Evolutionary conservation across 192 early-diverging fungal genomes (phyloP).

Genomic region (Helicostylum pulchrum): DNA sequence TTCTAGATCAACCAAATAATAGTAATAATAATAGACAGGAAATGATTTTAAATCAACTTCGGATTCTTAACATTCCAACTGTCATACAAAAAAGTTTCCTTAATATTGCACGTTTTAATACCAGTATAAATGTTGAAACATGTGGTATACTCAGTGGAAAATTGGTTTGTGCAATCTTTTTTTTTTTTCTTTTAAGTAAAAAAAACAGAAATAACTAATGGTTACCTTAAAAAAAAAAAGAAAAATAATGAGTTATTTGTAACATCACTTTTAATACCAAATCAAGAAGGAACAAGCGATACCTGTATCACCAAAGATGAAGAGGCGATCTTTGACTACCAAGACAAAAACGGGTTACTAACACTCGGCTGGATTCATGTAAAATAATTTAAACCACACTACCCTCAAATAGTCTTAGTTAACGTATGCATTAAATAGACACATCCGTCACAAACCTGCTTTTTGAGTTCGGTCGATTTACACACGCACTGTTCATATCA

Average conservation of each 20-base stretch:
- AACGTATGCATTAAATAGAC: constrained; percentile 41
- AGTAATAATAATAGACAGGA: constrained; percentile 37
- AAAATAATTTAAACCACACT: not conserved
- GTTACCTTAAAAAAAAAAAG: not conserved
- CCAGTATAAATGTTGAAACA: constrained; percentile 78
- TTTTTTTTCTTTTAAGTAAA: too few relatives aligned
- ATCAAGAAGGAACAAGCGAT: constrained; percentile 83
- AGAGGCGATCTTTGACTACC: constrained; percentile 77
- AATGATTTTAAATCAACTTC: not conserved
- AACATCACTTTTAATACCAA: constrained; percentile 53
- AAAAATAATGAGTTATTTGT: not conserved
- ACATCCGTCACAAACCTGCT: constrained; percentile 92
- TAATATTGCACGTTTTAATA: constrained; percentile 68
- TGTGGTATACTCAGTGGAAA: constrained; percentile 84
- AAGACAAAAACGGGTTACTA: constrained; percentile 68
- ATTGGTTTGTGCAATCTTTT: constrained; percentile 39
- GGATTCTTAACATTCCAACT: constrained; percentile 62
- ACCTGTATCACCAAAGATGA: constrained; percentile 81
- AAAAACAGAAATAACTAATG: too few relatives aligned
- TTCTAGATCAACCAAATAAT: constrained; percentile 45
- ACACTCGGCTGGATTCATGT: constrained; percentile 90
- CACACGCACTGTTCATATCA: constrained; percentile 93
- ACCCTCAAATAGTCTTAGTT: too few relatives aligned
- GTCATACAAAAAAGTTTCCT: constrained; percentile 67
- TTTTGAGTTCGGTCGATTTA: constrained; percentile 89